These are phyloP conservation scores for Tuber melanosporum DNA, from an alignment of 495 filamentous ascomycete genomes.

Conservation along the genomic window DNA sequence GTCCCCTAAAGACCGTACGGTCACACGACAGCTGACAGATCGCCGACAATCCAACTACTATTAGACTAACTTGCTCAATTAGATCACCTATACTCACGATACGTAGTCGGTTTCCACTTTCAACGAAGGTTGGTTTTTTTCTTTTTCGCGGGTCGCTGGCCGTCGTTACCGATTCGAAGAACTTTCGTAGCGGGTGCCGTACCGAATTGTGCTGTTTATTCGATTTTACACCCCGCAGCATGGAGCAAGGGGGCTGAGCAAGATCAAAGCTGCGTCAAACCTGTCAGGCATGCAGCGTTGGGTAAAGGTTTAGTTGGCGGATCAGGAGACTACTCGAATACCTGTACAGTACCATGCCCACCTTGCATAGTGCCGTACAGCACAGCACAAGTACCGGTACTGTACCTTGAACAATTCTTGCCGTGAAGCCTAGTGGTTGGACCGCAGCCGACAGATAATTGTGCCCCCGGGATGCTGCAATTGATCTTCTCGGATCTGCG, in stretches of 20 bases:
- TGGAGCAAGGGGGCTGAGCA: not conserved
- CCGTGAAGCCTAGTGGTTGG: not conserved
- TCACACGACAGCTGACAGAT: not conserved
- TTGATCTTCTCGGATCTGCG: not conserved
- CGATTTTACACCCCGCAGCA: not conserved
- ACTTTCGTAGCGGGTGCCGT: not conserved
- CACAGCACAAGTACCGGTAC: not conserved
- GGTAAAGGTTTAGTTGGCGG: not conserved
- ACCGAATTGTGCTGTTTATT: not conserved
- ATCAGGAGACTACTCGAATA: not conserved
- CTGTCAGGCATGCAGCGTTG: not conserved
- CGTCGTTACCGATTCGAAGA: not conserved
- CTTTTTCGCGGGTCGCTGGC: not conserved
- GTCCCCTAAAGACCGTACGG: not conserved
- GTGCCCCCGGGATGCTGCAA: not conserved
- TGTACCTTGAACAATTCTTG: not conserved
- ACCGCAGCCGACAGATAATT: not conserved
- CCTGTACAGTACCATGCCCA: too few relatives aligned
- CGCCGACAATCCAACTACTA: not conserved
- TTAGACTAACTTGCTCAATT: not conserved
- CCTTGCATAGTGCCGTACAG: not conserved
- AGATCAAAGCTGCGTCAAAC: not conserved
- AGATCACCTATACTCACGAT: not conserved
- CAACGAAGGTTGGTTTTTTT: not conserved
- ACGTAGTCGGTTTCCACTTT: not conserved